Evolutionary conservation across 2,329 filamentous ascomycete genomes (phyloP), one percentile per base, ranked within the genome.

Genomic region (Claviceps quebecensis): DNA sequence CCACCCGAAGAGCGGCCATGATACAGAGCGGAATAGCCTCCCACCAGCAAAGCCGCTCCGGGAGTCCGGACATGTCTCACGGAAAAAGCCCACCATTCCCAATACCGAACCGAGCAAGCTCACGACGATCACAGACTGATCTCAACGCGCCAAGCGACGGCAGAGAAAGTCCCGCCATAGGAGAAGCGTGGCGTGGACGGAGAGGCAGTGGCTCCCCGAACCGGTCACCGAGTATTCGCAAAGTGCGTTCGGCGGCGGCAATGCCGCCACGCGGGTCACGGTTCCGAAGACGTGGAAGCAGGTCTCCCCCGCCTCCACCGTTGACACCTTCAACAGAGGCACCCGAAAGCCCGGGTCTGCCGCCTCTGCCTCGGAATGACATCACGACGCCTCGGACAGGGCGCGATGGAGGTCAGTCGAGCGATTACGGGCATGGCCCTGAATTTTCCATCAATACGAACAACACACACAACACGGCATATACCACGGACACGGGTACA

Each of bases 71-170:
- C 63, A 67, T 80, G 50, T 74, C 72, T 48, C 87, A 81, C 54
- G 54, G 71, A 51, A 69, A 65, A 34, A 74, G 80, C 49, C 90
- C 93, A 29, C 93, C 93, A 0, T 96, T 95, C 71, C 90, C 93
- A 0, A 95, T 98, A 6, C 93, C 93, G 0, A 84, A 83, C 3
- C 77, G 93, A 52, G 86, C 87, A 34, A 97, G 91, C 67, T 98
- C 90, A 5, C 81, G 89, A 54, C 83, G 84, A 60, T 76, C 83
- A 22, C 78, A 81, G 0, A 67, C 81, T 54, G 83, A 77, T 57
- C 72, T 77, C 48, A 89, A 86, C 63, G 72, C 73, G 2, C 73
- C 76, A 0, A 80, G 78, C 55, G 88, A 95, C 55, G 86, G 86
- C 3, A 83, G 81, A 41, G 77, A 81, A 56, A 95, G 87, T 62